Conservation (phyloP, 257 asterid species). For the Nicotiana benthamiana region DNA sequence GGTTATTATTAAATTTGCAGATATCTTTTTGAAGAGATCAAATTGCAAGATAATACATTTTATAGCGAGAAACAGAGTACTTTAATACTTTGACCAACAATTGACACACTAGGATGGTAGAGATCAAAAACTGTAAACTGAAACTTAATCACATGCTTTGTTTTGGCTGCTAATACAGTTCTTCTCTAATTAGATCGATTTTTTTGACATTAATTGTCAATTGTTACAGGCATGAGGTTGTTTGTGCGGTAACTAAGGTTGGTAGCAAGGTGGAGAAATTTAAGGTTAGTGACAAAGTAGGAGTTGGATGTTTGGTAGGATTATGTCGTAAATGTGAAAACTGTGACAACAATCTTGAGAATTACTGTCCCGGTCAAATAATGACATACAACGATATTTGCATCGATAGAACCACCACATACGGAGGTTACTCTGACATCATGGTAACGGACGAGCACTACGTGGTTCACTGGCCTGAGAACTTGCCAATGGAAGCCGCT, state of each 20-base stretch:
- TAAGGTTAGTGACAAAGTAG: conserved; percentile 19
- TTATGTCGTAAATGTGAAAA: conserved; percentile 15
- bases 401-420: conserved; percentile 8
- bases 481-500: conserved; percentile 21
- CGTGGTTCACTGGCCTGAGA: conserved; percentile 16
- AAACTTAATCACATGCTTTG: not conserved
- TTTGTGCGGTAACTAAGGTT: conserved; percentile 17
- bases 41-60: no score
- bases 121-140: no score
- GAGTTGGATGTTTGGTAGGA: conserved; percentile 21
- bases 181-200: not conserved
- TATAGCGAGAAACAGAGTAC: no score
- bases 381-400: conserved; percentile 5
- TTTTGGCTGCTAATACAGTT: not conserved
- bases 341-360: conserved; percentile 9
- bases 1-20: no score
- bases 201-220: not conserved
- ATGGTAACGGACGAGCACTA: conserved; percentile 23
- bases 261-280: conserved; percentile 16
- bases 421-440: conserved; percentile 21
- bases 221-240: conserved; percentile 16
- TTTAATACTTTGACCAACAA: no score
- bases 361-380: not conserved
- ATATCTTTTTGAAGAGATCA: no score
- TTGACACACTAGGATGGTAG: no score